phyloP scores from a whole-genome alignment of 129 eudicot species.

The Kitagawia praeruptora region DNA sequence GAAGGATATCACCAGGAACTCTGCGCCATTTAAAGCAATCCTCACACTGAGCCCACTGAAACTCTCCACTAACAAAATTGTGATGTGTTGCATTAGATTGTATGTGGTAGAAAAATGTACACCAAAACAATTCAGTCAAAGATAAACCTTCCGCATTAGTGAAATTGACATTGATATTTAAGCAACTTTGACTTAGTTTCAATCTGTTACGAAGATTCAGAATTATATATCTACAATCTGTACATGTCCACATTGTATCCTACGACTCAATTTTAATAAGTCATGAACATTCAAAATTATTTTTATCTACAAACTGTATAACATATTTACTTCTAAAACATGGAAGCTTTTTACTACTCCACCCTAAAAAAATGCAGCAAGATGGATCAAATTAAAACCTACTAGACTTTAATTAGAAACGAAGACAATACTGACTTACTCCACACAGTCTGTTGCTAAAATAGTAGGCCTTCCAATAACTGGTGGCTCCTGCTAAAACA shows the following conservation, averaged over 20 bases:
- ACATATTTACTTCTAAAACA: background rate
- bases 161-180: background rate
- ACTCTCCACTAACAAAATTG: constrained; percentile 20
- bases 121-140: background rate
- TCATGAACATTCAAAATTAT: too few relatives aligned
- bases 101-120: background rate
- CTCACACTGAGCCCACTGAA: constrained; percentile 57
- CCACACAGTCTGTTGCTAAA: constrained; percentile 28
- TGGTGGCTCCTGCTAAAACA: constrained; percentile 57
- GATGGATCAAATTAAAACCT: background rate
- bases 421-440: constrained; percentile 32
- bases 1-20: constrained; percentile 34
- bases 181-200: background rate
- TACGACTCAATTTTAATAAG: background rate
- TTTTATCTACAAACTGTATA: too few relatives aligned
- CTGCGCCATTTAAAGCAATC: constrained; percentile 64
- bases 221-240: background rate
- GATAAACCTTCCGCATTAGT: background rate
- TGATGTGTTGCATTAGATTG: constrained; percentile 10
- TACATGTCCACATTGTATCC: background rate
- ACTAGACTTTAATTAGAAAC: background rate
- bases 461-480: constrained; percentile 61
- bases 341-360: background rate
- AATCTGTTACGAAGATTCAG: background rate
- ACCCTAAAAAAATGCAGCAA: background rate